phyloP scores from a whole-genome alignment of 192 early-diverging fungal genomes.

The Umbelopsis ramanniana region DNA sequence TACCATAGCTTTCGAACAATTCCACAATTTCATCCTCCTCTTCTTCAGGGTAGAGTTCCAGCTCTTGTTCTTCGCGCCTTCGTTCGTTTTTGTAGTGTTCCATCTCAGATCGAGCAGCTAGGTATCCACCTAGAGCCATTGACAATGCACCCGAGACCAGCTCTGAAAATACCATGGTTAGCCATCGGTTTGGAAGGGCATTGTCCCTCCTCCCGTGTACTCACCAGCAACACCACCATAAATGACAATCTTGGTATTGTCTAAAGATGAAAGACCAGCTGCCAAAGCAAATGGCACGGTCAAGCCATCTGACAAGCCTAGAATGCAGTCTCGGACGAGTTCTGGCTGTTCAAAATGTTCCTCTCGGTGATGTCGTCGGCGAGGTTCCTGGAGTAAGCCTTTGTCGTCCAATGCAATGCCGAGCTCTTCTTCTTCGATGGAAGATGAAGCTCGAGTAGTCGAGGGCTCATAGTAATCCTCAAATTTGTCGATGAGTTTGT shows the following conservation, averaged over 20 bases:
- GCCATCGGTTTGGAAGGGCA: background rate
- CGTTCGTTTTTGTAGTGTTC: constrained; percentile 61
- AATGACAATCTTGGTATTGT: constrained; percentile 56
- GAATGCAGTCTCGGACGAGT: constrained; percentile 44
- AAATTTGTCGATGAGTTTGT: constrained; percentile 10
- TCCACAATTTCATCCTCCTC: constrained; percentile 61
- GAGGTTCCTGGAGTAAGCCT: background rate
- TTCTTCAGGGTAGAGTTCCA: constrained; percentile 50
- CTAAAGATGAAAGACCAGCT: constrained; percentile 60
- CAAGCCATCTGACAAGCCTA: constrained; percentile 49
- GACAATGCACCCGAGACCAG: constrained; percentile 61
- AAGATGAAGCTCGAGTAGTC: background rate
- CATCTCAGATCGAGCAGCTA: constrained; percentile 56
- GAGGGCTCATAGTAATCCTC: constrained; percentile 1
- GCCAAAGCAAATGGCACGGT: constrained; percentile 69
- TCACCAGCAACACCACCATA: constrained; percentile 61
- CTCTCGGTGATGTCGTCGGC: constrained; percentile 33
- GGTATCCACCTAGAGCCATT: constrained; percentile 63
- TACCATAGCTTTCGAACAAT: constrained; percentile 63
- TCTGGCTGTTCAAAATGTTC: constrained; percentile 47
- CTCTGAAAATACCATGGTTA: constrained; percentile 31
- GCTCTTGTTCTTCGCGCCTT: constrained; percentile 49
- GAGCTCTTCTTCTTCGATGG: constrained; percentile 3
- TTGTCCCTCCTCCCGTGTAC: background rate
- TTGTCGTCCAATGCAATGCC: constrained; percentile 1